Evolutionary conservation across 1,284 basidiomycete species (phyloP), one percentile per base, ranked within the genome.

Genomic region (Ganoderma leucocontextum): DNA sequence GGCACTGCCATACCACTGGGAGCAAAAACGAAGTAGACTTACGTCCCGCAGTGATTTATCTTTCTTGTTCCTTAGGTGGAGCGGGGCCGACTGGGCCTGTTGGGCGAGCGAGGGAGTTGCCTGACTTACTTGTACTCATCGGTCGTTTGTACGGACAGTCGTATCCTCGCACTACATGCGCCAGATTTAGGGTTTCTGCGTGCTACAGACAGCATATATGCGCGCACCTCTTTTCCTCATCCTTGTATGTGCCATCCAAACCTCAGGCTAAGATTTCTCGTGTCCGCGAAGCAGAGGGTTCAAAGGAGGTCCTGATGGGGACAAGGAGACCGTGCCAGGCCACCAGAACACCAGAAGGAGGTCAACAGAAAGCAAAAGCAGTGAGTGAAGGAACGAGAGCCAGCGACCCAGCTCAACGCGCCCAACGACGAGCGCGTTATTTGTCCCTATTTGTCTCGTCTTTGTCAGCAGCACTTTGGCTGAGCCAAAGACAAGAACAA

Each of bases 401-500:
- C 61, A 65, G 63, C 53, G 67, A 62, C 63, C 60, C 49, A 63
- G 65, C 67, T 68, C 65, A 52, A 64, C 70, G 70, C 66, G 63
- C 66, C 47, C 36, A 35, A 57, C 66, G 53, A 39, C 44, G 59
- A 70, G 73, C 71, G 71, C 70, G 73, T 63, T 72, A 22, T 68
- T 73, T 70, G 69, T 17, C 6, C 47, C 0, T 62, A 35, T 67
- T 73, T 73, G 66, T 36, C n/a, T 19, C 5, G 53, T 70, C 64
- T 69, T 67, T 68, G 69, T 72, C 69, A 71, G 58, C 61, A 36
- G 10, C 42, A 22, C 64, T 65, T 64, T 58, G 52, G 57, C 66
- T 65, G n/a, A n/a, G n/a, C n/a, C n/a, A 98, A 98, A 80, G 97
- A 98, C 81, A 97, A 96, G 82, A 91, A 92, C 75, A 99, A 99